Base-by-base conservation (phyloP, 345 rosid genomes). In the Brassica juncea region DNA sequence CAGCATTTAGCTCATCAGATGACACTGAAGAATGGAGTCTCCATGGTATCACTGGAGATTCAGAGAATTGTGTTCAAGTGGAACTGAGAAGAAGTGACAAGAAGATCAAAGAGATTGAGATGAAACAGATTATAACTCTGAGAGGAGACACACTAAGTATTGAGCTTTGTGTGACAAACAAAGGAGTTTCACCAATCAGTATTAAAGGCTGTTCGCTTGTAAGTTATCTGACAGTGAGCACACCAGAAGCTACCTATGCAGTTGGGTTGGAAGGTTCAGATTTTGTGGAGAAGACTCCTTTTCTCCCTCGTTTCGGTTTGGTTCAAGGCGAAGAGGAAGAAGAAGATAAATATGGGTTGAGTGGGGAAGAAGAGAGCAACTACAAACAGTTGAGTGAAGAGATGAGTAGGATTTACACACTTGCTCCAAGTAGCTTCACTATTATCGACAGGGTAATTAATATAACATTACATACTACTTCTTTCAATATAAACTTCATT, bases 201-300 rank as follows among this genome's bases (percentile, higher is more conserved):
- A 49, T 89, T 37, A 73, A 76, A n/a, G 95, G 92, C 8, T 86
- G 89, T 58, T 60, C 83, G n/a, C 83, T 91, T 42, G 37, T 86
- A 60, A 87, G 90, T 86, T 92, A 92, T 77, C 83, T 95, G 12
- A 90, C 90, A 49, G 97, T 91, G 54, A 92, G 98, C 75, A 85
- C 97, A 27, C 97, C 97, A 1, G 94, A 92, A 19, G 98, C 98
- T n/a, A 88, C 90, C 1, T 91, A 82, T 75, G 96, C 92, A 54
- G 70, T 81, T 30, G 96, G 99, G 23, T 69, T 95, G 57, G 90
- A 87, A 71, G 89, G 94, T 27, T 94, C 92, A 3, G 78, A 87
- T 85, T 89, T 80, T 81, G 86, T 54, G 8, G 77, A 39, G 25
- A 87, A 64, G 39, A 76, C 37, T 52, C 91, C 66, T 31, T 87